These are phyloP conservation scores for Fomitopsis schrenkii DNA, from an alignment of 1,284 basidiomycete species.

Conservation along the genomic window DNA sequence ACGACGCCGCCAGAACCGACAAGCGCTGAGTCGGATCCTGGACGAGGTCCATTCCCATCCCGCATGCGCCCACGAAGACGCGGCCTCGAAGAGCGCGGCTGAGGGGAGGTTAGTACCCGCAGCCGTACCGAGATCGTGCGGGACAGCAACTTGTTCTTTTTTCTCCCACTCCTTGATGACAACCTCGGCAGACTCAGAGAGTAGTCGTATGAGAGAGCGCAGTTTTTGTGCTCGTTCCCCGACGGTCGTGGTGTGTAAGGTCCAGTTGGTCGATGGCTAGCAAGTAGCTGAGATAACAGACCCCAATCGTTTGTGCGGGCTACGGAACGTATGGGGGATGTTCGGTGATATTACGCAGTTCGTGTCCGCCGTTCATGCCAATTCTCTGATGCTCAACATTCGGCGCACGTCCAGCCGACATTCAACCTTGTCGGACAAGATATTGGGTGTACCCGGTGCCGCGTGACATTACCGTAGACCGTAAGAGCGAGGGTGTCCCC, in stretches of 20 bases:
- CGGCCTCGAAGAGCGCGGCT: conserved; percentile 8
- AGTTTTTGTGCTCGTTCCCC: neutral
- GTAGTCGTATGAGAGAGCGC: conserved; percentile 1
- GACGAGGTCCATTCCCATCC: too few species aligned
- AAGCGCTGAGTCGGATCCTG: too few species aligned
- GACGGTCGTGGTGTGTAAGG: neutral
- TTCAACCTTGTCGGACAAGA: too few species aligned
- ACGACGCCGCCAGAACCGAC: too few species aligned
- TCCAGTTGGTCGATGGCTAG: too few species aligned
- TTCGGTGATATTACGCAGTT: too few species aligned
- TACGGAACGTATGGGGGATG: neutral
- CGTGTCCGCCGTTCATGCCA: too few species aligned
- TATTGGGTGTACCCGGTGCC: too few species aligned
- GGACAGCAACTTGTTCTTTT: neutral
- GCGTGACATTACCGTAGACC: too few species aligned
- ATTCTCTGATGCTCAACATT: too few species aligned
- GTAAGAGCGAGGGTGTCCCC: too few species aligned
- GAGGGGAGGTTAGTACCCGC: conserved; percentile 1
- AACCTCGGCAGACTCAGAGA: conserved; percentile 2
- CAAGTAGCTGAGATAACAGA: neutral
- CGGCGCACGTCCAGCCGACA: too few species aligned
- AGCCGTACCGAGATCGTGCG: neutral
- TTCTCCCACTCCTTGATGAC: conserved; percentile 7
- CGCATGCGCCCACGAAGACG: neutral
- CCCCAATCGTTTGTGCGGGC: neutral